Conservation (phyloP, 176 grass and related monocot genomes). For the Carex kokanica region DNA sequence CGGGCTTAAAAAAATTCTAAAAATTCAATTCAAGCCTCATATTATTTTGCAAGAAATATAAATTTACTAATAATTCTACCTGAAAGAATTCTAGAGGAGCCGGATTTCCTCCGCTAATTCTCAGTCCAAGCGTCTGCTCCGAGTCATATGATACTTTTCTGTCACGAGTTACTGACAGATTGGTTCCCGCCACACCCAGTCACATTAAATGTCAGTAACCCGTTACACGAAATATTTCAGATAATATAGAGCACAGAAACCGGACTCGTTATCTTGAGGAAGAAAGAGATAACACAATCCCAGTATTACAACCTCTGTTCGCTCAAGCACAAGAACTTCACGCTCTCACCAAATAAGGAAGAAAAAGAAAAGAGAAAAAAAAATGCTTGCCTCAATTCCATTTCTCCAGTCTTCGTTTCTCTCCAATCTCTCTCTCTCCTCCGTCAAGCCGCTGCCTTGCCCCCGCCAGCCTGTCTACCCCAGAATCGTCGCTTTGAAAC, state of each 20-base stretch:
- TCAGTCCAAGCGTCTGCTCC: background rate
- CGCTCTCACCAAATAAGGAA: background rate
- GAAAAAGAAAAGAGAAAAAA: background rate
- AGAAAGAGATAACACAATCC: background rate
- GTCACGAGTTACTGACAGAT: background rate
- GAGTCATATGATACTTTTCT: background rate
- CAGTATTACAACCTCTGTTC: background rate
- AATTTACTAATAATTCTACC: background rate
- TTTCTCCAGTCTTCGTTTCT: conserved; percentile 6
- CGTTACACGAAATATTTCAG: background rate
- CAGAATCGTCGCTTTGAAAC: conserved; percentile 52
- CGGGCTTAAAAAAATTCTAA: too few species aligned
- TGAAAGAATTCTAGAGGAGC: background rate
- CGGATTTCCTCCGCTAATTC: background rate
- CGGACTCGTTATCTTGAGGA: background rate
- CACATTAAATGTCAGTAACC: background rate
- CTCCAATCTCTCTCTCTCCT: background rate
- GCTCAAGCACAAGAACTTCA: background rate
- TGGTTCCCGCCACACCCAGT: background rate
- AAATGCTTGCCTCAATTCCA: conserved; percentile 2
- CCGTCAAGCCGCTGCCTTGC: background rate
- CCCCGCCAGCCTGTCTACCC: background rate
- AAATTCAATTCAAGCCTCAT: too few species aligned
- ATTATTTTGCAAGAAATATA: background rate
- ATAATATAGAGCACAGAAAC: background rate